Conservation (phyloP, 2,329 filamentous ascomycete species). For the Colletotrichum tofieldiae region DNA sequence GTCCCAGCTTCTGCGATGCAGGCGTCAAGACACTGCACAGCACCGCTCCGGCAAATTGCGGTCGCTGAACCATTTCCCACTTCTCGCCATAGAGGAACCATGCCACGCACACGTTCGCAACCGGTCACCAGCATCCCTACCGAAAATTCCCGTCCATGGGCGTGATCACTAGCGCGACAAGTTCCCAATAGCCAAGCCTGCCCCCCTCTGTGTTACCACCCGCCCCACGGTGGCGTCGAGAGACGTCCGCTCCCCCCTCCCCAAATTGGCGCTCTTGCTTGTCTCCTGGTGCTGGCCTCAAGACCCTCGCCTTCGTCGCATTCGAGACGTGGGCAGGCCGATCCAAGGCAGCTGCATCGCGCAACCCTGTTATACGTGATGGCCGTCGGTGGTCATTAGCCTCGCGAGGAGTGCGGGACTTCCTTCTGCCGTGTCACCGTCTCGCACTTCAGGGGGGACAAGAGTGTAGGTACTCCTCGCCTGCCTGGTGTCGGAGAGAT, state of each 20-base stretch:
- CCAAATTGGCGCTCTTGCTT: neutral
- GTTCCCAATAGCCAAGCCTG: neutral
- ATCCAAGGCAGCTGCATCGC: neutral
- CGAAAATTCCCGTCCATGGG: neutral
- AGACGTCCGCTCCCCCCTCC: neutral
- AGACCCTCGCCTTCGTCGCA: neutral
- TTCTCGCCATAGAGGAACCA: neutral
- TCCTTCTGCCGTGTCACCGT: neutral
- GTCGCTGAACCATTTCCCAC: neutral
- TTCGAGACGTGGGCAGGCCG: neutral
- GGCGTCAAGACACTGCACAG: neutral
- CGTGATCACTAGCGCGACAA: neutral
- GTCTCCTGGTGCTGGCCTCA: neutral
- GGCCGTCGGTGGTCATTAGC: neutral
- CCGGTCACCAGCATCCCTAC: neutral
- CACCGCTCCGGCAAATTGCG: neutral
- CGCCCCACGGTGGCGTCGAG: neutral
- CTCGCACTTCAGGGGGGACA: neutral
- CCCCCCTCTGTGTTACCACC: neutral
- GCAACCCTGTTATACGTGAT: neutral
- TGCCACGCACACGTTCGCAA: neutral
- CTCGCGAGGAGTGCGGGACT: neutral
- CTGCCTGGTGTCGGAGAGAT: neutral
- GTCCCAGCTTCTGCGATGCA: slow-evolving; percentile 5
- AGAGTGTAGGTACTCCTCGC: too few species aligned